phyloP scores from a whole-genome alignment of 2,329 filamentous ascomycete species.

The Orbilia quercus region DNA sequence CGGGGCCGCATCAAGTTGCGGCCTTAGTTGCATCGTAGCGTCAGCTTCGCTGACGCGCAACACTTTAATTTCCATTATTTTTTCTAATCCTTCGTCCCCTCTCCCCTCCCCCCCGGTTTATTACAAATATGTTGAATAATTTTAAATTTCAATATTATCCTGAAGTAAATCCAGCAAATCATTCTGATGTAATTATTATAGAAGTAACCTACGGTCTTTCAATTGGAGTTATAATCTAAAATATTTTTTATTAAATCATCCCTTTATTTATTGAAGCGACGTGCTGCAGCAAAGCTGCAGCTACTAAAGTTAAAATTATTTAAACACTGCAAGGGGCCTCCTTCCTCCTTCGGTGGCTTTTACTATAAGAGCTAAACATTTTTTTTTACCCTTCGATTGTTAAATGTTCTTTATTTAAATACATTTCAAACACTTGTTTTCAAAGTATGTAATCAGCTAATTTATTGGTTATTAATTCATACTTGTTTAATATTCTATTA shows the following conservation, averaged over 20 bases:
- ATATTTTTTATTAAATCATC: slow-evolving; percentile 23
- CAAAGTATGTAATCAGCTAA: slow-evolving; percentile 4
- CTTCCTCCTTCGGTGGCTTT: no score
- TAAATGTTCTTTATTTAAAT: slow-evolving; percentile 1
- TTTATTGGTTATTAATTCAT: slow-evolving; percentile 2
- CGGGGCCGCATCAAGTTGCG: no score
- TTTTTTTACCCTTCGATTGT: not conserved
- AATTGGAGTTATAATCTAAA: slow-evolving; percentile 28
- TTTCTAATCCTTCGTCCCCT: slow-evolving; percentile 20
- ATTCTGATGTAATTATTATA: slow-evolving; percentile 21
- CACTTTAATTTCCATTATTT: slow-evolving; percentile 32
- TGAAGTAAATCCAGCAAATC: slow-evolving; percentile 32
- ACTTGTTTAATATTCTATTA: slow-evolving; percentile 12
- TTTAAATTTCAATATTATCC: slow-evolving; percentile 32
- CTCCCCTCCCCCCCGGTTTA: not conserved
- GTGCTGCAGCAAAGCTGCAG: no score
- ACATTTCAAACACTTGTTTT: not conserved
- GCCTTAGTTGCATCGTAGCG: no score
- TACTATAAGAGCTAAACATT: not conserved
- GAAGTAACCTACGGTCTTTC: slow-evolving; percentile 24
- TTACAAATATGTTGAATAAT: slow-evolving; percentile 26
- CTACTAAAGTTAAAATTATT: no score
- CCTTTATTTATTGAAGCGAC: slow-evolving; percentile 19
- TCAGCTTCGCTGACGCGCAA: slow-evolving; percentile 2
- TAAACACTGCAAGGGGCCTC: no score